Evolutionary conservation across 495 filamentous ascomycete genomes (phyloP), one percentile per base, ranked within the genome.

Genomic region (Podospora anserina): DNA sequence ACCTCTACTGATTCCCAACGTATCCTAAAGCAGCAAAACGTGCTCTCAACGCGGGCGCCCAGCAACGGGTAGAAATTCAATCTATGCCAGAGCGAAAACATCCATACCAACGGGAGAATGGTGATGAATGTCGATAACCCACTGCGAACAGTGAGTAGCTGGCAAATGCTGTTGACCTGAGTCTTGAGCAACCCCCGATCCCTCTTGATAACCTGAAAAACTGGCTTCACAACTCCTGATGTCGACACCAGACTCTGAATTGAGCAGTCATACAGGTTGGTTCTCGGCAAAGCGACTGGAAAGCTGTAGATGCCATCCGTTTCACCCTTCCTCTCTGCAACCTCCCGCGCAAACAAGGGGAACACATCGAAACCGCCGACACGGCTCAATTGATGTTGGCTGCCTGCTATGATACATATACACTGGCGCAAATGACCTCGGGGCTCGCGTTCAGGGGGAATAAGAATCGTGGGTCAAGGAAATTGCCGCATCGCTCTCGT

Each of bases 1-100:
- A 78, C 77, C 77, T 78, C 77, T 77, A 74, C 74, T 78, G 72
- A 78, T 78, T 77, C 77, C 77, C 75, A 74, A 67, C 67, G 69
- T 72, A 60, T 77, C 75, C 16, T 26, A 53, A 68, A 76, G 67
- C 44, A 66, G 54, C 75, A 78, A 72, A 65, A 75, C 75, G 74
- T 71, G 56, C 69, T 75, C 75, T 78, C 69, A 64, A 76, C 66
- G 67, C 66, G 77, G 77, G 76, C 71, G 76, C 76, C 77, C 77
- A 77, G 75, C 72, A 78, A 76, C 63, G 77, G 68, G 77, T 76
- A 61, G 44, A 66, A 49, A 59, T 76, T 63, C 69, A 11, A 70
- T 78, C 77, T 77, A 74, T 76, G 77, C 75, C 77, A 78, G 75
- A 65, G 75, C 72, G 75, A 76, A 77, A 76, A 76, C 74, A 68